Base-by-base conservation (phyloP, 495 filamentous ascomycete genomes). In the Penicillium pulvis region DNA sequence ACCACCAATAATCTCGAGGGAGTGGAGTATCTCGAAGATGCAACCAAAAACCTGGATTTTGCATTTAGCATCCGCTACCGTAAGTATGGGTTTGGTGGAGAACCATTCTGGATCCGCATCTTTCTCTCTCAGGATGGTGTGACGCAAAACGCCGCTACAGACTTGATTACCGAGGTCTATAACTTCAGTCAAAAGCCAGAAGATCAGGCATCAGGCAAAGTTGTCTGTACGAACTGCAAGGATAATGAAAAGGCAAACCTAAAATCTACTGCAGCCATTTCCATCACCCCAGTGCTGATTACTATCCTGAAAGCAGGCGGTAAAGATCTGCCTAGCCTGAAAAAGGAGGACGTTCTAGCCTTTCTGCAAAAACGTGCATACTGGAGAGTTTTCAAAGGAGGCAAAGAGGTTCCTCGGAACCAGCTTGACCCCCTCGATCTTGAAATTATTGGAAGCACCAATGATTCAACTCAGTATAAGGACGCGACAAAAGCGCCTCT, bases 81-180 rank as follows among this genome's bases (percentile, higher is more conserved):
- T 31, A 56, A 53, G 35, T 61, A 48, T 52, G 59, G 28, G 4
- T 48, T 57, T 31, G 59, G 59, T 26, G 59, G 59, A 17, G 47
- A 61, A 12, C 59, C 59, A 17, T 61, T 61, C 44, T 57, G 54
- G 53, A 41, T 61, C 26, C 46, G 50, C 9, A 23, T 61, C 8
- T 61, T 31, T 24, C 20, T 61, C 19, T 44, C 53, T 10, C 45
- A 33, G 35, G 53, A 52, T n/a, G 42, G 28, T 30, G 46, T 4
- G 9, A 59, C 42, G 23, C 36, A 47, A 49, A 57, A 47, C 16
- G 19, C 53, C 6, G 23, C 12, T 4, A 16, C 47, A 1, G 53
- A 61, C 43, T 19, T 53, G 9, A 41, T 61, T 16, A 47, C 59
- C 20, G 59, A 61, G 42, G 59, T 61, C 7, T 61, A 56, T 54